Base-by-base conservation (phyloP, 2,329 filamentous ascomycete species). In the Talaromyces marneffei region DNA sequence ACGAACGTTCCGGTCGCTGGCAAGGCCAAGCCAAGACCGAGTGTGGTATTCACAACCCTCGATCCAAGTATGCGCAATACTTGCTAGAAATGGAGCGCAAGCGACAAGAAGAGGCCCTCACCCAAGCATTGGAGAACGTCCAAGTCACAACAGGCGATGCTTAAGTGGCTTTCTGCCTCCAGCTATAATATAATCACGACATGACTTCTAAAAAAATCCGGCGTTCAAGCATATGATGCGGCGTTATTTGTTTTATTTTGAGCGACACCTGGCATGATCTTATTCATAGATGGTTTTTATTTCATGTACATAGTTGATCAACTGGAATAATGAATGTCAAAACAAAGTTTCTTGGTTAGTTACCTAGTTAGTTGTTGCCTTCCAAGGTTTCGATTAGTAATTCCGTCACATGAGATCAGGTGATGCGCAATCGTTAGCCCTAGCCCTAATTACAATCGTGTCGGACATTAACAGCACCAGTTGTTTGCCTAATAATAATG, bases 41-140 rank as follows among this genome's bases (percentile, higher is more conserved):
- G 81, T 99, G 94, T 76, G 94, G 94, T 53, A 97, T 99, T 72
- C 94, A 99, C 85, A 97, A 97, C 83, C 95, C 94, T 78, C 88
- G 92, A 76, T 96, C 91, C 62, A 88, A 92, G 68, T 99, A 97
- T 72, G 90, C 92, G 10, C 87, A 92, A 77, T 97, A 89, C 77
- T 78, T 96, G 60, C 82, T 83, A 69, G 86, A 91, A 64, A 85
- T 89, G 76, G 87, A 91, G 73, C 79, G 82, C 71, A 87, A 90
- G 80, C 80, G 82, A 65, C 81, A 87, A 67, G 83, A 85, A 65
- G 78, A 84, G 67, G 82, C 80, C 44, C 68, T 85, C 40, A 71
- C 76, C 6, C 73, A 79, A 64, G 78, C 79, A 29, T 64, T 81
- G 62, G 68, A 75, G 58, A 73, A 44, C 14, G 60, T 57, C 9